Evolutionary conservation across 2,329 filamentous ascomycete genomes (phyloP).

Genomic region (Ploettnerulaceae sp.): DNA sequence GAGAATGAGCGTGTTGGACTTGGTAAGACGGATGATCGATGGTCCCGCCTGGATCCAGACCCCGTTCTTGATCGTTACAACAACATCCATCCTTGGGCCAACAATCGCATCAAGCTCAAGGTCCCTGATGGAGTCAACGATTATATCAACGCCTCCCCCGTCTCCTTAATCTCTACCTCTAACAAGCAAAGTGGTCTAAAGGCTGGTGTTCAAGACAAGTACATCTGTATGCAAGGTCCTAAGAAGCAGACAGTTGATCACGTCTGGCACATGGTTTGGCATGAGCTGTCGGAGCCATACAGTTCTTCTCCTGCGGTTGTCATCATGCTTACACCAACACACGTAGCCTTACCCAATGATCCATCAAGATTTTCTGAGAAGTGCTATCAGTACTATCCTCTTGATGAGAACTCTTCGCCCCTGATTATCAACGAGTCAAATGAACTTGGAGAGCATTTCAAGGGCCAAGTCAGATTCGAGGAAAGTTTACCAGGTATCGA

Average conservation of each 20-base stretch:
- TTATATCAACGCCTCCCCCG: slow-evolving; percentile 77
- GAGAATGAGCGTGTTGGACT: slow-evolving; percentile 36
- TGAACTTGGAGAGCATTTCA: slow-evolving; percentile 61
- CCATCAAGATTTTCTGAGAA: slow-evolving; percentile 56
- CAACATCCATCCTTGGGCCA: slow-evolving; percentile 86
- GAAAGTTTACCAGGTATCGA: slow-evolving; percentile 47
- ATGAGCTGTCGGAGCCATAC: slow-evolving; percentile 48
- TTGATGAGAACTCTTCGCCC: slow-evolving; percentile 46
- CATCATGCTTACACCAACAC: slow-evolving; percentile 89
- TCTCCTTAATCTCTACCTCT: slow-evolving; percentile 40
- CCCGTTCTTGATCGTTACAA: slow-evolving; percentile 73
- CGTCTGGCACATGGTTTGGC: slow-evolving; percentile 93
- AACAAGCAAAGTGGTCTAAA: slow-evolving; percentile 26
- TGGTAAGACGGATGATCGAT: slow-evolving; percentile 38
- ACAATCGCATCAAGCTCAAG: slow-evolving; percentile 75
- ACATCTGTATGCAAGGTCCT: slow-evolving; percentile 93
- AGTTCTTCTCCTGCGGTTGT: slow-evolving; percentile 71
- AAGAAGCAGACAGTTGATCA: slow-evolving; percentile 71
- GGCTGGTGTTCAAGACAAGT: slow-evolving; percentile 42
- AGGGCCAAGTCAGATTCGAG: slow-evolving; percentile 60
- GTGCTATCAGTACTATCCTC: slow-evolving; percentile 89
- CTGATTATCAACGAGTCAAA: slow-evolving; percentile 56
- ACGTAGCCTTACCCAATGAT: slow-evolving; percentile 41
- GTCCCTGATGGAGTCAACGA: slow-evolving; percentile 70
- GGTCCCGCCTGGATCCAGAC: slow-evolving; percentile 54